Percentiles rank a stretch among this genome's conserved stretches.
Conservation (phyloP, 768 basidiomycete species). For the Podaxis mareebaensis region DNA sequence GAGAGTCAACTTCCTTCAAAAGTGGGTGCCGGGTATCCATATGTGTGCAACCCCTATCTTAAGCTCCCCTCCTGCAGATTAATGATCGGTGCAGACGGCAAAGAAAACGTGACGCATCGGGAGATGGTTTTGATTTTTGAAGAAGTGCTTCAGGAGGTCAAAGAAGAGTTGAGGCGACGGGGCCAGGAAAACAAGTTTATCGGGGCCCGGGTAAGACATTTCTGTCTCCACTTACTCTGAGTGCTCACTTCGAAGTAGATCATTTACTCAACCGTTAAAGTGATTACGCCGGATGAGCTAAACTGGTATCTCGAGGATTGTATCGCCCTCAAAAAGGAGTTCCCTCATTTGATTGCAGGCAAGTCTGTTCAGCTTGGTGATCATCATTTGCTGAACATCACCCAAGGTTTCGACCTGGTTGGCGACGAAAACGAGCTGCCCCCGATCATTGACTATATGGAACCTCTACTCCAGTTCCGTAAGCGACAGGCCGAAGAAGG, state of each 20-base stretch:
- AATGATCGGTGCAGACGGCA: conserved; percentile 58
- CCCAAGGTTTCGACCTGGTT: conserved; percentile 76
- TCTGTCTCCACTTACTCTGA: not conserved
- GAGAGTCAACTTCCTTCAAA: conserved; percentile 62
- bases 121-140: conserved; percentile 60
- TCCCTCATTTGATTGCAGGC: conserved; percentile 76
- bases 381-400: not conserved
- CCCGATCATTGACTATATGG: conserved; percentile 64
- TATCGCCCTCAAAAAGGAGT: conserved; percentile 69
- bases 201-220: conserved; percentile 56
- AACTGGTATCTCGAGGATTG: conserved; percentile 73
- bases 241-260: conserved; percentile 42
- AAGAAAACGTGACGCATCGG: conserved; percentile 56
- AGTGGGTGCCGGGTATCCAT: conserved; percentile 36
- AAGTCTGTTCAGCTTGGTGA: not conserved
- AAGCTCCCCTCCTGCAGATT: conserved; percentile 32
- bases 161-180: conserved; percentile 47
- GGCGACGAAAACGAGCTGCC: conserved; percentile 65
- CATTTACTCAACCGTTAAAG: conserved; percentile 67
- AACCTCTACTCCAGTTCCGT: conserved; percentile 59
- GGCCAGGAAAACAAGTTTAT: conserved; percentile 63
- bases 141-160: conserved; percentile 51
- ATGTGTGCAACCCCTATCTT: not conserved
- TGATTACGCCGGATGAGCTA: conserved; percentile 55
- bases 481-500: conserved; percentile 55